Conservation (phyloP, 495 filamentous ascomycete genomes). For the Tuber brumale region DNA sequence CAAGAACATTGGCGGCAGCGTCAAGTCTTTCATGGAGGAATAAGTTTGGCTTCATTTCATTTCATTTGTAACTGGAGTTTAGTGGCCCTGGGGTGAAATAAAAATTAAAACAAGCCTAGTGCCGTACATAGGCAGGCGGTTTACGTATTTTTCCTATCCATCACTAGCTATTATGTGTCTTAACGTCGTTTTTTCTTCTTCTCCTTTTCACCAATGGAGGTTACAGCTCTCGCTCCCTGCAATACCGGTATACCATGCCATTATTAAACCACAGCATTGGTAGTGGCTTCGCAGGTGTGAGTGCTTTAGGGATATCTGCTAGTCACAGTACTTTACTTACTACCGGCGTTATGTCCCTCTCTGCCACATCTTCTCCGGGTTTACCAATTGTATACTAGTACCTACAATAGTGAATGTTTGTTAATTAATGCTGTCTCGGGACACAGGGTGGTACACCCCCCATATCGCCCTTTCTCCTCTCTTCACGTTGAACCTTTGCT, state of each 20-base stretch:
- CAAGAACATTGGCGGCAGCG: constrained; percentile 76
- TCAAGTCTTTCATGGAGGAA: constrained; percentile 65
- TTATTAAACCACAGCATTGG: neutral
- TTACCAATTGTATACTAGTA: neutral
- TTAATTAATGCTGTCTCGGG: neutral
- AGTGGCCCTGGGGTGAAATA: neutral
- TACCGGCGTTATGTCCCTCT: neutral
- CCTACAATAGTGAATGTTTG: neutral
- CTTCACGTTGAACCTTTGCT: neutral
- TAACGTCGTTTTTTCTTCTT: neutral
- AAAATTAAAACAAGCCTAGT: neutral
- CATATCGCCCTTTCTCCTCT: neutral
- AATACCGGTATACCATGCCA: neutral
- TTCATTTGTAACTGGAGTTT: neutral
- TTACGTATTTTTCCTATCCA: neutral
- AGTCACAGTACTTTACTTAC: neutral
- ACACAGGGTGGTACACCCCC: neutral
- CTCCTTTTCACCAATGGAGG: neutral
- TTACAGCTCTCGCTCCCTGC: neutral
- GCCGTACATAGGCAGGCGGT: neutral
- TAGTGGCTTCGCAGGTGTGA: neutral
- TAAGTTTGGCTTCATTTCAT: neutral
- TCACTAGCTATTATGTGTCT: neutral
- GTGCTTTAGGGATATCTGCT: neutral
- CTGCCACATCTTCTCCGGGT: neutral